Conservation (phyloP, 2,329 filamentous ascomycete genomes). For the Talaromyces piceae region DNA sequence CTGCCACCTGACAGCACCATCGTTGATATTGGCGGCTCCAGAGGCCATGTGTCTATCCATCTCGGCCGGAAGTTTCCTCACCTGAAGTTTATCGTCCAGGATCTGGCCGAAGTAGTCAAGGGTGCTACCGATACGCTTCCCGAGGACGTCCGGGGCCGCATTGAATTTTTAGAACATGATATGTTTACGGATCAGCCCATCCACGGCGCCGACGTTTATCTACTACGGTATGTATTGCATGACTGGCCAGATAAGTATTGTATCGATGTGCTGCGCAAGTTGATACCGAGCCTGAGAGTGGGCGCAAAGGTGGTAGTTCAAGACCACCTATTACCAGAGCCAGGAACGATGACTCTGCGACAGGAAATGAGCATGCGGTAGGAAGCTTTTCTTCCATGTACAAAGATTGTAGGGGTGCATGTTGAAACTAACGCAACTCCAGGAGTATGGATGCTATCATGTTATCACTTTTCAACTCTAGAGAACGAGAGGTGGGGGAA, state of each 20-base stretch:
- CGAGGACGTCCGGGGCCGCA: not conserved
- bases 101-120: slow-evolving; percentile 30
- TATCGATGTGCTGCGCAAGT: slow-evolving; percentile 25
- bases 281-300: slow-evolving; percentile 21
- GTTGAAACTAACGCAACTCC: not conserved
- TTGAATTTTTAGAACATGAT: slow-evolving; percentile 6
- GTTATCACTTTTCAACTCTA: slow-evolving; percentile 46
- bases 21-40: slow-evolving; percentile 42
- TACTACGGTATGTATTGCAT: slow-evolving; percentile 34
- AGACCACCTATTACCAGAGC: slow-evolving; percentile 14
- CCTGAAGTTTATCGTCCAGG: slow-evolving; percentile 49
- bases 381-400: not conserved
- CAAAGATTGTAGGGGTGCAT: not conserved
- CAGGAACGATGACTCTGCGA: slow-evolving; percentile 10
- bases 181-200: slow-evolving; percentile 22
- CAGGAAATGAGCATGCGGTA: slow-evolving; percentile 13
- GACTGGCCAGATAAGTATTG: slow-evolving; percentile 34
- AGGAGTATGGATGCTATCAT: slow-evolving; percentile 47
- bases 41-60: slow-evolving; percentile 50
- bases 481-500: slow-evolving; percentile 44
- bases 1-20: not conserved
- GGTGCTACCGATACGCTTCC: not conserved
- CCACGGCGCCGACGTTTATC: slow-evolving; percentile 24
- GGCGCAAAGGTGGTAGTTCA: slow-evolving; percentile 12
- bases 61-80: slow-evolving; percentile 45